phyloP scores from a whole-genome alignment of 2,329 filamentous ascomycete species.

The Proliferodiscus dingleyae region DNA sequence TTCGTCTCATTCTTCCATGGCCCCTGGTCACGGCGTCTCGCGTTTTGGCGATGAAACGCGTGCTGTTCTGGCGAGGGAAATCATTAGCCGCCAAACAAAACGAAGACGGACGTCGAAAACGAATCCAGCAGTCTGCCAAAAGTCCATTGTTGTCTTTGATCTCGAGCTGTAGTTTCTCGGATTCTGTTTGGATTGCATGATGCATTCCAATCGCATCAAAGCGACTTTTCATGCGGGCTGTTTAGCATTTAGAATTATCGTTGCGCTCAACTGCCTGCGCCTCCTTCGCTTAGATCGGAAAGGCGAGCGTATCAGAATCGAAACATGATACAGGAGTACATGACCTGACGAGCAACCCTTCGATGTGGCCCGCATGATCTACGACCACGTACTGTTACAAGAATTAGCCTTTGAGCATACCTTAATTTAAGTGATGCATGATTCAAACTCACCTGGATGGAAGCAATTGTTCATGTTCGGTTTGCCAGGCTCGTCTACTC shows the following conservation, averaged over 20 bases:
- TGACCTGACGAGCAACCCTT: not conserved
- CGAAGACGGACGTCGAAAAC: not conserved
- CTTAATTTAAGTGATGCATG: constrained; percentile 15
- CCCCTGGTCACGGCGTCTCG: constrained; percentile 3
- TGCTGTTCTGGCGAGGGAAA: not conserved
- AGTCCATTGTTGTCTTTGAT: not conserved
- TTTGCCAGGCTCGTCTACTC: constrained; percentile 10
- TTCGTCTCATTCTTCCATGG: constrained; percentile 1
- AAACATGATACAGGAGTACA: not conserved
- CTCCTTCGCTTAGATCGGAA: not conserved
- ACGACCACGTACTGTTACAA: constrained; percentile 3
- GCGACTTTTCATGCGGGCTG: not conserved
- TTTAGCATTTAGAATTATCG: not conserved
- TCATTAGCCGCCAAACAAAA: not conserved
- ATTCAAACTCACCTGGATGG: no score
- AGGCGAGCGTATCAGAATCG: not conserved
- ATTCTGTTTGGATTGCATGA: not conserved
- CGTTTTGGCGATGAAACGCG: constrained; percentile 4
- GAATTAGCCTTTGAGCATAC: not conserved
- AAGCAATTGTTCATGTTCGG: no score
- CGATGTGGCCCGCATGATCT: constrained; percentile 8
- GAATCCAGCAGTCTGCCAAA: no score
- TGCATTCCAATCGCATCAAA: not conserved
- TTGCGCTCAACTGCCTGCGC: not conserved
- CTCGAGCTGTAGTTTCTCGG: not conserved